phyloP scores from a whole-genome alignment of 2,329 filamentous ascomycete species.

The Fusarium sp. region DNA sequence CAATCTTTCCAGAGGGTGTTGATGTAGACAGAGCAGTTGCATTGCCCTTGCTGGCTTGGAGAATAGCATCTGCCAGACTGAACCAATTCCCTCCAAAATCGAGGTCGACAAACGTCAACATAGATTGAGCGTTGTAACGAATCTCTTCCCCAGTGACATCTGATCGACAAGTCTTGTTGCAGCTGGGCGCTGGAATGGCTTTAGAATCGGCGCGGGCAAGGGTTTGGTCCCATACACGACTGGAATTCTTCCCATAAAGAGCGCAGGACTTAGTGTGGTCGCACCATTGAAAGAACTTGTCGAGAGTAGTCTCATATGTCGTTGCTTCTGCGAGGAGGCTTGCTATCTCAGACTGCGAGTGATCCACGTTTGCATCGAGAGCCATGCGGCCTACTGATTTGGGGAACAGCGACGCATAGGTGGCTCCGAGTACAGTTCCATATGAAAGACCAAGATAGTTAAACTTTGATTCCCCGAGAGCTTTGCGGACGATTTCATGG shows the following conservation, averaged over 20 bases:
- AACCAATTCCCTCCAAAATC: slow-evolving; percentile 29
- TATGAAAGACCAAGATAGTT: slow-evolving; percentile 55
- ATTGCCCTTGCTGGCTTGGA: slow-evolving; percentile 36
- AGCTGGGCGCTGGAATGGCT: slow-evolving; percentile 28
- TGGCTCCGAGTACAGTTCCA: slow-evolving; percentile 52
- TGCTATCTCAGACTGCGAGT: slow-evolving; percentile 35
- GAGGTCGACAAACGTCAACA: slow-evolving; percentile 30
- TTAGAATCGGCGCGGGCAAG: slow-evolving; percentile 26
- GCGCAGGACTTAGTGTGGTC: slow-evolving; percentile 31
- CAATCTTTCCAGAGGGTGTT: slow-evolving; percentile 4
- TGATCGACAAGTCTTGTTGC: slow-evolving; percentile 32
- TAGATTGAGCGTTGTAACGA: slow-evolving; percentile 27
- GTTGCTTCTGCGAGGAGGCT: slow-evolving; percentile 27
- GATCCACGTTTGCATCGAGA: slow-evolving; percentile 48
- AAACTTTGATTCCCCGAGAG: slow-evolving; percentile 42
- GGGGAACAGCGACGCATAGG: slow-evolving; percentile 51
- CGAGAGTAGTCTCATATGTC: slow-evolving; percentile 37
- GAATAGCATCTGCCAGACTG: slow-evolving; percentile 24
- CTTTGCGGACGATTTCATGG: slow-evolving; percentile 40
- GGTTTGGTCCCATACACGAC: slow-evolving; percentile 29
- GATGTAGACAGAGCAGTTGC: slow-evolving; percentile 35
- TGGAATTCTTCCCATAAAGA: slow-evolving; percentile 39
- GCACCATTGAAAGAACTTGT: slow-evolving; percentile 44
- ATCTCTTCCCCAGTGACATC: slow-evolving; percentile 44
- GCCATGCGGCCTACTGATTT: slow-evolving; percentile 45